Base-by-base conservation (phyloP, 2,329 filamentous ascomycete species). In the Apiospora sp. region DNA sequence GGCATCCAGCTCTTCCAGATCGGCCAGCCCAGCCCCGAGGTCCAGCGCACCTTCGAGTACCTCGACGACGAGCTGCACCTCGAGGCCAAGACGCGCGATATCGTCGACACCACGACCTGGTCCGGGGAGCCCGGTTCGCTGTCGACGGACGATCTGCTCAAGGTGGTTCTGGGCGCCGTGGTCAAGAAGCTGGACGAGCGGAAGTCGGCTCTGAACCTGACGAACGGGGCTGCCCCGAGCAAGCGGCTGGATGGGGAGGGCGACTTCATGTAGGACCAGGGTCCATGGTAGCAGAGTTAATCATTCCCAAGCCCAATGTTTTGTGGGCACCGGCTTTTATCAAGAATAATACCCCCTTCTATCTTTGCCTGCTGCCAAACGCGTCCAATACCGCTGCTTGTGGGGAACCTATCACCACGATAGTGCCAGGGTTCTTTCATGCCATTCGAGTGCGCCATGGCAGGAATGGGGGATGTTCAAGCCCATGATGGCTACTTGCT, bases 1-100 rank as follows among this genome's bases (percentile, higher is more conserved):
- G 96, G 96, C 48, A 90, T 98, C 72, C 96, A 98, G 82, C 98
- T 98, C 85, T 97, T 98, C 86, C 96, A 98, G 83, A 93, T 98
- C 67, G 96, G 96, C 72, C 87, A 89, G 70, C 94, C 97, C 76
- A 51, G 30, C 0, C 84, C 82, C 0, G 96, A 95, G 0, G 86
- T 87, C 1, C 83, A 86, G 75, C 71, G 72, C 67, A 90, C 92
- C 71, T 85, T 98, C 51, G 84, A 88, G 76, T 87, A 91, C 68
- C 86, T 98, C 8, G 96, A 98, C 79, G 93, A 98, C 80, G 74
- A 76, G 72, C 74, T 76, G 72, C 88, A 88, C 5, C 83, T 96
- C 48, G 84, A 83, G 2, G 85, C 88, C 51, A 78, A 87, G 46
- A 85, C 87, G 14, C 86, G 96, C n/a, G 96, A 98, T 83, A 98